These are phyloP conservation scores for Phyllosticta citribraziliensis DNA, from an alignment of 2,329 filamentous ascomycete genomes.

Conservation along the genomic window DNA sequence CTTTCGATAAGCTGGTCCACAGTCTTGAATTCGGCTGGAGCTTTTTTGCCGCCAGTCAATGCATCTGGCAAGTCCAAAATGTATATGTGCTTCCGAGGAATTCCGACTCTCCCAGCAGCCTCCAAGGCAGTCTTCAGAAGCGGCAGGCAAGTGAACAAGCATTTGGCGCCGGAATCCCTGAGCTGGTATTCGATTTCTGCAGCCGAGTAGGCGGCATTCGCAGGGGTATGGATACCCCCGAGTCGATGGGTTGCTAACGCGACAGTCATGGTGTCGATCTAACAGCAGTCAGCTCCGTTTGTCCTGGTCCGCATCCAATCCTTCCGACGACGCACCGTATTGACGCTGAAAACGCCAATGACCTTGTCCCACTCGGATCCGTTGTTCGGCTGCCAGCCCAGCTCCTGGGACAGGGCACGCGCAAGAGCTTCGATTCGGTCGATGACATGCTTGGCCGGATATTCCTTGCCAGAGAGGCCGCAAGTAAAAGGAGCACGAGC, in stretches of 20 bases:
- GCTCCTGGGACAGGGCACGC: constrained; percentile 57
- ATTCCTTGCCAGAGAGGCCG: constrained; percentile 60
- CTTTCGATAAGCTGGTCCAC: constrained; percentile 56
- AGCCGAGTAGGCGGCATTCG: constrained; percentile 64
- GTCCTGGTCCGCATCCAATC: neutral
- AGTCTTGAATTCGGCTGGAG: constrained; percentile 47
- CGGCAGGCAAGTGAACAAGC: constrained; percentile 61
- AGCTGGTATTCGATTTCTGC: constrained; percentile 64
- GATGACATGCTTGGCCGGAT: constrained; percentile 52
- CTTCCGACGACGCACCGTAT: constrained; percentile 49
- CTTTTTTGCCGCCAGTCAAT: constrained; percentile 38
- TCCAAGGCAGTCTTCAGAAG: constrained; percentile 54
- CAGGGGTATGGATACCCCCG: constrained; percentile 63
- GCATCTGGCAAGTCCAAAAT: constrained; percentile 57
- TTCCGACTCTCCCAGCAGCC: constrained; percentile 53
- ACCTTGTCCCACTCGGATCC: constrained; percentile 78
- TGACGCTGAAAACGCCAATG: constrained; percentile 65
- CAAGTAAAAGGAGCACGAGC: constrained; percentile 67
- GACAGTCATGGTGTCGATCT: constrained; percentile 67
- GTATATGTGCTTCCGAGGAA: constrained; percentile 57
- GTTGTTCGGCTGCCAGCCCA: constrained; percentile 59
- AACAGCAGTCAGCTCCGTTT: constrained; percentile 14
- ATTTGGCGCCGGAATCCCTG: constrained; percentile 56
- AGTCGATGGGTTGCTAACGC: constrained; percentile 66
- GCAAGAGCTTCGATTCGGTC: constrained; percentile 58